Conservation (phyloP, 345 rosid species). For the Brassica carinata region DNA sequence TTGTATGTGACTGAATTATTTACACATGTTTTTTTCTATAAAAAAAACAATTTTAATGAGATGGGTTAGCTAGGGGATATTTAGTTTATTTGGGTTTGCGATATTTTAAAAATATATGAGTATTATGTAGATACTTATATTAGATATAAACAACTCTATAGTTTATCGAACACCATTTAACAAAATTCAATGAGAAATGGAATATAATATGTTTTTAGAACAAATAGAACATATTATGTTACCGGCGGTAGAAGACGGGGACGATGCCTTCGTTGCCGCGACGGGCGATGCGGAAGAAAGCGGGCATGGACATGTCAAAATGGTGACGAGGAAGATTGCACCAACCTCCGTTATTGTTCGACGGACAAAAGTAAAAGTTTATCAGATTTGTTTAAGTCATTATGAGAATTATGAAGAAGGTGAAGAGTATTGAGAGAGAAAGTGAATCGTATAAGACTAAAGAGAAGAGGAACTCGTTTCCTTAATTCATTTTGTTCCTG, state of each 20-base stretch:
- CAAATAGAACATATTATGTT: not conserved
- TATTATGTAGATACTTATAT: not conserved
- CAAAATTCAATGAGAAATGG: not conserved
- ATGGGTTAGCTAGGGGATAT: not conserved
- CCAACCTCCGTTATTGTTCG: constrained; percentile 80
- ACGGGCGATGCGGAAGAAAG: constrained; percentile 71
- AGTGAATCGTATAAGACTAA: too few relatives aligned
- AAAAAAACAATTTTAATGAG: not conserved
- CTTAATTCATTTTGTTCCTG: too few relatives aligned
- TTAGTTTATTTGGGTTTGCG: not conserved
- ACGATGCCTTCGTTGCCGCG: constrained; percentile 81
- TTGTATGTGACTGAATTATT: not conserved
- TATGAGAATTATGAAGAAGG: too few relatives aligned
- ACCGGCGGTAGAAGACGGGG: constrained; percentile 67
- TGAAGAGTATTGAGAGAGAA: too few relatives aligned
- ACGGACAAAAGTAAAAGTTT: constrained; percentile 51
- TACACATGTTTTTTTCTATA: not conserved
- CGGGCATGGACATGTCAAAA: constrained; percentile 76
- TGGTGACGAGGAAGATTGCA: constrained; percentile 79
- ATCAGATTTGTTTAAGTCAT: too few relatives aligned
- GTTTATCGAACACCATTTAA: not conserved
- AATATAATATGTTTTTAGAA: not conserved
- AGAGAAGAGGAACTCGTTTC: too few relatives aligned
- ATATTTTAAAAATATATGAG: too few relatives aligned
- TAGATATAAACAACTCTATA: not conserved